A percentile compares a stretch with the other conserved stretches of the same genome.
phyloP scores from a whole-genome alignment of 148 eudicot genomes.

The Persicaria tinctoria region DNA sequence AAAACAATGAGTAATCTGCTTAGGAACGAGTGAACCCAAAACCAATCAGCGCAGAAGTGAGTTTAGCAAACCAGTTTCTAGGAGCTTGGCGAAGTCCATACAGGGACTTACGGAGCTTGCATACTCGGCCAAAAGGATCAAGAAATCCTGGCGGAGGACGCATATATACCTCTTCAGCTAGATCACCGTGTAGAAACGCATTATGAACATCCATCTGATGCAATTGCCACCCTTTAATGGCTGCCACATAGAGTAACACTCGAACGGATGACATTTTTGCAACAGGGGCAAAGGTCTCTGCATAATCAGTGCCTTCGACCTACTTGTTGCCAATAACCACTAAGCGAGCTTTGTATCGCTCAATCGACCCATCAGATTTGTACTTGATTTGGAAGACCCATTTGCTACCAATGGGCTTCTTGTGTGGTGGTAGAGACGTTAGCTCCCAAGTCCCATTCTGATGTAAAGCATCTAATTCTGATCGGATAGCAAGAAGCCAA shows the following conservation, averaged over 20 bases:
- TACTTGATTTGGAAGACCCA: constrained; percentile 3
- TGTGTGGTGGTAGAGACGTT: background rate
- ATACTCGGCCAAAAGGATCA: background rate
- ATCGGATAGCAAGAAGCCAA: background rate
- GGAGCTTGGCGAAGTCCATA: constrained; percentile 10
- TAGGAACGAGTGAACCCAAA: background rate
- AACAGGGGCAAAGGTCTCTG: background rate
- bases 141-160: background rate
- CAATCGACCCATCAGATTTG: background rate
- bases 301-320: background rate
- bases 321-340: background rate
- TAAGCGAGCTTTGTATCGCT: constrained; percentile 3
- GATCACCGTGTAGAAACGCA: background rate
- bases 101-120: background rate
- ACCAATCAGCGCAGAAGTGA: background rate
- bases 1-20: background rate
- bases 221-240: background rate
- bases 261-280: background rate
- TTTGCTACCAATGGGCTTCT: background rate
- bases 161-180: background rate
- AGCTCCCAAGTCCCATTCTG: background rate
- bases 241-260: background rate
- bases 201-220: background rate
- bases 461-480: background rate
- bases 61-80: background rate